phyloP scores from a whole-genome alignment of 179 eudicot genomes.

The Actinidia arguta region DNA sequence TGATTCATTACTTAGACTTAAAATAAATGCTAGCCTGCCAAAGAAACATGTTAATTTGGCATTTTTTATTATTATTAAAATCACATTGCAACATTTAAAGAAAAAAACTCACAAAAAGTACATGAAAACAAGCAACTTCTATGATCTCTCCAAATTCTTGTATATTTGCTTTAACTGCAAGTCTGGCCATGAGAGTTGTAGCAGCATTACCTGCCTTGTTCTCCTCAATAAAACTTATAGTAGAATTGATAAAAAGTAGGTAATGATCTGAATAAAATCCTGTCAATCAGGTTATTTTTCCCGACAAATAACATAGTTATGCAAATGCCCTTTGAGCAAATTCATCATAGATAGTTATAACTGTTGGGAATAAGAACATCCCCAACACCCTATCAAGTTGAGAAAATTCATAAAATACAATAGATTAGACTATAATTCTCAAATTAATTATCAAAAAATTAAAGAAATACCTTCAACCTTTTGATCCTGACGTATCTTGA shows the following conservation, averaged over 20 bases:
- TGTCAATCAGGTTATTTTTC: slow-evolving; percentile 95
- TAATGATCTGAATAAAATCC: slow-evolving; percentile 90
- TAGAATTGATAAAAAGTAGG: slow-evolving; percentile 85
- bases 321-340: no score
- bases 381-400: no score
- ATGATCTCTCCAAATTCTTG: slow-evolving; percentile 33
- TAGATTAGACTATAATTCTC: no score
- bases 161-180: slow-evolving; percentile 82
- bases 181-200: slow-evolving; percentile 92
- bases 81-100: background rate
- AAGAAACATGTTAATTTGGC: background rate
- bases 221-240: slow-evolving; percentile 92
- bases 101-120: background rate
- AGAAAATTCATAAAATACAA: no score
- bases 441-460: no score
- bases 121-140: no score
- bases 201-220: slow-evolving; percentile 97
- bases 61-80: background rate
- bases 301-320: slow-evolving; percentile 30
- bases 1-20: background rate
- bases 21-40: background rate
- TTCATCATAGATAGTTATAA: no score
- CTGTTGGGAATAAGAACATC: no score
- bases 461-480: no score
- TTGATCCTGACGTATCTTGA: no score